Base-by-base conservation (phyloP, 1,139 yeast genomes). In the Hansenula lynferdii region DNA sequence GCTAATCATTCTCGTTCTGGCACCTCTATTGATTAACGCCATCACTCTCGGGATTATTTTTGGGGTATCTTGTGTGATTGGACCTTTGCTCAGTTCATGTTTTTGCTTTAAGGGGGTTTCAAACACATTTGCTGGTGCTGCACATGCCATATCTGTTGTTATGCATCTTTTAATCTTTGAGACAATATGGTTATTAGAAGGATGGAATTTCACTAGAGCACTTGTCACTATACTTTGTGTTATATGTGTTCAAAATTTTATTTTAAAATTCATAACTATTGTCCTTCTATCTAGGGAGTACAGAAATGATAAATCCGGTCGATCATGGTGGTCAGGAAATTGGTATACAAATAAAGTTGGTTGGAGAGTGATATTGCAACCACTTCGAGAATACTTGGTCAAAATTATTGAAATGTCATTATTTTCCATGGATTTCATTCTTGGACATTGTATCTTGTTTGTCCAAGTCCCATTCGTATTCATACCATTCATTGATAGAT, bases 301-400 rank as follows among this genome's bases (percentile, higher is more conserved):
- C 43, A 69, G 67, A 31, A 75, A 70, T 42, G 80, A 75, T 43
- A 62, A 63, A 28, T 57, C 83, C 2, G 84, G 83, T 51, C 55
- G 70, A 21, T 80, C 90, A 0, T 87, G 96, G 95, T 87, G 96
- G 96, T 75, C 86, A 0, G 96, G 95, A 0, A 70, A 68, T 36
- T 86, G 96, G 96, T 55, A 70, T 30, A 64, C 62, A 11, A 69
- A 75, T n/a, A 77, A 75, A 1, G 61, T 80, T 28, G 85, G 89
- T 1, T 71, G 77, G 73, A 58, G 70, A 29, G 62, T 72, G 1
- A 39, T 85, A 2, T 67, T 81, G 0, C 94, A 85, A 50, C 89
- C 92, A 0, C 36, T 75, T 6, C 63, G 95, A 42, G 96, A 87
- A 55, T 71, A 70, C 35, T 40, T 77, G 7, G 82, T 87, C 28